phyloP scores from a whole-genome alignment of 345 rosid species.

The Hibiscus mutabilis region DNA sequence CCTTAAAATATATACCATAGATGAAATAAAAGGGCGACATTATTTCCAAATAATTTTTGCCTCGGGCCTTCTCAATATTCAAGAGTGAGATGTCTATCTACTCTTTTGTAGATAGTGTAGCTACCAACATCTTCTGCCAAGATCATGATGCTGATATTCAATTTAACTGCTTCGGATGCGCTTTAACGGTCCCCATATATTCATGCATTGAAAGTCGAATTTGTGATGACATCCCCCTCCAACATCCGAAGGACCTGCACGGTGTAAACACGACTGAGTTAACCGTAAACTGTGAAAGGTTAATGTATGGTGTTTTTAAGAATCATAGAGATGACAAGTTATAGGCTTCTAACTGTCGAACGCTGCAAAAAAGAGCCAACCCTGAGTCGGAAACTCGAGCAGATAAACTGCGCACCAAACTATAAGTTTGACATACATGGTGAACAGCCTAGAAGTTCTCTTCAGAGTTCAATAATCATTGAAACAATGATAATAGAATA shows the following conservation, averaged over 20 bases:
- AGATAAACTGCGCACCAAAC: not conserved
- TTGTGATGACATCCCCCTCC: slow-evolving; percentile 54
- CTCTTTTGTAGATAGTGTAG: not conserved
- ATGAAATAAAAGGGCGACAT: not conserved
- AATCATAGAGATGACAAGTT: not conserved
- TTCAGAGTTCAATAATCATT: not conserved
- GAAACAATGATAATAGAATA: not conserved
- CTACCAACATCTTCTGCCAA: not conserved
- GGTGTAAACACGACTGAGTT: slow-evolving; percentile 8
- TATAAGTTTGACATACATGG: not conserved
- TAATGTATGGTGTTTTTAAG: not conserved
- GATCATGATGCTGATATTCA: not conserved
- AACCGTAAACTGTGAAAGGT: not conserved
- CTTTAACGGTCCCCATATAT: not conserved
- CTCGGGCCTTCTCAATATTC: not conserved
- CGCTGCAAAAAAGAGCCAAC: no score
- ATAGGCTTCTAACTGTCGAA: no score
- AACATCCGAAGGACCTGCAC: slow-evolving; percentile 79
- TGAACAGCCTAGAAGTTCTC: not conserved
- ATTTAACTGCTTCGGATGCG: not conserved
- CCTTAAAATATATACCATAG: not conserved
- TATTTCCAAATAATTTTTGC: not conserved
- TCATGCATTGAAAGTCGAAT: slow-evolving; percentile 17
- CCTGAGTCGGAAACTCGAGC: no score
- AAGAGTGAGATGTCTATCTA: not conserved